A percentile compares a stretch with the other conserved stretches of the same genome.
Evolutionary conservation across 805 yeast genomes (phyloP).

Genomic region (Ogataea angusta): DNA sequence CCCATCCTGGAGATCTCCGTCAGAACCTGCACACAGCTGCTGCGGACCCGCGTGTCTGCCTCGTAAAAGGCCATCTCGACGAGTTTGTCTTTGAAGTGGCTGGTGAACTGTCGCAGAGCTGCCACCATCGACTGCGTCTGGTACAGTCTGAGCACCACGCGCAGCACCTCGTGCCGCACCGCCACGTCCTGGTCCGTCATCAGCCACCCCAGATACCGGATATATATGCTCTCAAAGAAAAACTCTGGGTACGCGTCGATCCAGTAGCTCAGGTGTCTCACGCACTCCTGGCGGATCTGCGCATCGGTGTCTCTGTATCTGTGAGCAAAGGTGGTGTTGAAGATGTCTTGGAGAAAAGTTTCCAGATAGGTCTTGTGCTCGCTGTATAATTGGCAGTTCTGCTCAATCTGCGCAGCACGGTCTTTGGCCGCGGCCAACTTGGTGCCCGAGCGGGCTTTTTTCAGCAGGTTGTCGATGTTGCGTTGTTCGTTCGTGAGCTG

Average conservation of each 20-base stretch:
- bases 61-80: conserved; percentile 61
- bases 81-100: conserved; percentile 63
- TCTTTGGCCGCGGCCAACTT: conserved; percentile 35
- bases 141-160: conserved; percentile 49
- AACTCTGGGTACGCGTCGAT: conserved; percentile 66
- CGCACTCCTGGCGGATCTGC: conserved; percentile 65
- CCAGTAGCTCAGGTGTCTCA: conserved; percentile 63
- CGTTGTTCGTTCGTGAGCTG: conserved; percentile 37
- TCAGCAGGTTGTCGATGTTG: conserved; percentile 22
- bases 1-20: conserved; percentile 57
- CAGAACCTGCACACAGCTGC: conserved; percentile 48
- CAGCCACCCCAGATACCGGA: conserved; percentile 82
- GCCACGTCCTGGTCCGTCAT: conserved; percentile 62
- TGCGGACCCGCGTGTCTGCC: conserved; percentile 52
- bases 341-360: conserved; percentile 60
- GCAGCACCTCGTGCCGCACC: conserved; percentile 66
- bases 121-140: conserved; percentile 43
- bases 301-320: conserved; percentile 81
- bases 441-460: conserved; percentile 32
- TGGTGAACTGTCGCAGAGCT: conserved; percentile 76
- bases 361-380: conserved; percentile 51
- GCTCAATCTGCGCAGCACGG: conserved; percentile 45
- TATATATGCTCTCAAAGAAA: conserved; percentile 64
- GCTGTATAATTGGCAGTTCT: conserved; percentile 39
- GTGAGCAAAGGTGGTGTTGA: conserved; percentile 64